phyloP scores from a whole-genome alignment of 2,329 filamentous ascomycete species.

The Stagonosporopsis chrysanthemi region DNA sequence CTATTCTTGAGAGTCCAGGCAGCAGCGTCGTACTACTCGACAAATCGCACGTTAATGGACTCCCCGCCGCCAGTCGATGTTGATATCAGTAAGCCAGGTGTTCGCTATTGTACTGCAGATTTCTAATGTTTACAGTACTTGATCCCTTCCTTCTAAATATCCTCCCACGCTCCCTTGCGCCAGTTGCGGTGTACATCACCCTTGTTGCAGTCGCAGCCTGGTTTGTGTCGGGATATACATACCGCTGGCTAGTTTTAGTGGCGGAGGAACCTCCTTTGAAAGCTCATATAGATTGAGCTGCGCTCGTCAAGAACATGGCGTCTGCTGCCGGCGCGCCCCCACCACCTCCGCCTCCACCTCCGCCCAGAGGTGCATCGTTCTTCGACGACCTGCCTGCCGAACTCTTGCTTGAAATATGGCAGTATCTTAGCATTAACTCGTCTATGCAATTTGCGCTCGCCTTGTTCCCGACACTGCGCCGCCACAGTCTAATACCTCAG shows the following conservation, averaged over 20 bases:
- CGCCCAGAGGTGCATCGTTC: conserved; percentile 22
- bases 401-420: conserved; percentile 56
- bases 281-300: conserved; percentile 43
- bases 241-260: conserved; percentile 39
- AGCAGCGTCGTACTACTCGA: conserved; percentile 84
- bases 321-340: conserved; percentile 30
- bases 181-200: conserved; percentile 73
- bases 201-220: conserved; percentile 64
- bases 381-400: conserved; percentile 56
- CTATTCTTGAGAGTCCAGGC: conserved; percentile 78
- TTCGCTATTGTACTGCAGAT: not conserved
- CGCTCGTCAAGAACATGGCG: conserved; percentile 27
- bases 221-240: conserved; percentile 58
- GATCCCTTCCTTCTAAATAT: conserved; percentile 85
- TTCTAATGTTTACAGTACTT: conserved; percentile 63
- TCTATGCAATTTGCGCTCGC: conserved; percentile 58
- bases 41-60: conserved; percentile 76
- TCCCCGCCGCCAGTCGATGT: conserved; percentile 75
- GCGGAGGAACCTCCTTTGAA: conserved; percentile 33
- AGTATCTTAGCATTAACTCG: conserved; percentile 49
- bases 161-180: conserved; percentile 77
- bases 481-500: conserved; percentile 44
- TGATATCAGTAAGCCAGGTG: conserved; percentile 65
- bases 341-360: conserved; percentile 20
- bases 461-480: conserved; percentile 54